These are phyloP conservation scores for Carpinus fangiana DNA, from an alignment of 306 rosid species.

Conservation along the genomic window DNA sequence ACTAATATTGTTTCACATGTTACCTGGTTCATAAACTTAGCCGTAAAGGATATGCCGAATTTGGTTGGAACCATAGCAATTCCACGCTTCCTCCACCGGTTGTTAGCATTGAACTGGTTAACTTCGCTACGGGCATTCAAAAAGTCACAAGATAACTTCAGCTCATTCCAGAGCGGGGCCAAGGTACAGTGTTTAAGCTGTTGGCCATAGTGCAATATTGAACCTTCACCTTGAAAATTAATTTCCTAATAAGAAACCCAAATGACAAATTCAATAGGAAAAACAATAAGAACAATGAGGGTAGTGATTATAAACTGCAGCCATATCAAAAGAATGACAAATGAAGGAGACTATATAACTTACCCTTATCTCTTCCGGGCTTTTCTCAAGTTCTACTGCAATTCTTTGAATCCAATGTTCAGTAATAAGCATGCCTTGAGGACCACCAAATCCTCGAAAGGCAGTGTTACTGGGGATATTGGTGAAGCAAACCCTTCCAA, in stretches of 20 bases:
- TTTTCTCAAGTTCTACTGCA: slow-evolving; percentile 74
- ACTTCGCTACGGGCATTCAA: slow-evolving; percentile 66
- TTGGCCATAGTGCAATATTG: slow-evolving; percentile 76
- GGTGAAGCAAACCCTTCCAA: slow-evolving; percentile 84
- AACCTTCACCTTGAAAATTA: slow-evolving; percentile 93
- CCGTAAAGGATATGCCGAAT: slow-evolving; percentile 89
- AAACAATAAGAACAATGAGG: slow-evolving; percentile 16
- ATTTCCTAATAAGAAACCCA: slow-evolving; percentile 56
- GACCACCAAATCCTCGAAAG: slow-evolving; percentile 98
- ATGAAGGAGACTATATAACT: slow-evolving; percentile 26
- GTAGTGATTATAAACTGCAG: slow-evolving; percentile 18
- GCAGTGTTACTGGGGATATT: slow-evolving; percentile 91
- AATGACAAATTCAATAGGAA: slow-evolving; percentile 28
- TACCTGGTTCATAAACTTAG: slow-evolving; percentile 94
- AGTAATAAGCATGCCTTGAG: slow-evolving; percentile 93
- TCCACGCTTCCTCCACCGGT: slow-evolving; percentile 94
- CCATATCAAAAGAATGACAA: slow-evolving; percentile 10
- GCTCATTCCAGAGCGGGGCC: slow-evolving; percentile 70
- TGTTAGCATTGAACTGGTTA: slow-evolving; percentile 56
- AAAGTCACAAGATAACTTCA: slow-evolving; percentile 71
- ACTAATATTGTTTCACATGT: slow-evolving; percentile 2
- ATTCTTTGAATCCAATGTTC: slow-evolving; percentile 95
- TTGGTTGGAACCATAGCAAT: slow-evolving; percentile 88
- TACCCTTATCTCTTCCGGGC: slow-evolving; percentile 85
- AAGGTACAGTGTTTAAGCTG: slow-evolving; percentile 71